Evolutionary conservation across 2,329 filamentous ascomycete genomes (phyloP).

Genomic region (Metarhizium brunneum): DNA sequence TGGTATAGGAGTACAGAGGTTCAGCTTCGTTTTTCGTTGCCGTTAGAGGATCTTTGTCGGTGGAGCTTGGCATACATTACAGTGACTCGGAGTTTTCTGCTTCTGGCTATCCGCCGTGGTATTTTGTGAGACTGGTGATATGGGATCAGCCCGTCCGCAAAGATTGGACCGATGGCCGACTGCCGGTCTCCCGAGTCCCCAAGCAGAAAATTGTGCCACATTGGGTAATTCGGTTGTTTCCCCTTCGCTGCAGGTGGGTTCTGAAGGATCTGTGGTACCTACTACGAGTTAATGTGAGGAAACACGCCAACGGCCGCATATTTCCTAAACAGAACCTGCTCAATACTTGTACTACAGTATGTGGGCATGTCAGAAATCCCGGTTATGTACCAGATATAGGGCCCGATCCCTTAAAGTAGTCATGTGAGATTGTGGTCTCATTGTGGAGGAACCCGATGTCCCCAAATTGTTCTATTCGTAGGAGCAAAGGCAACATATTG

Average conservation of each 20-base stretch:
- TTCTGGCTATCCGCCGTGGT: neutral
- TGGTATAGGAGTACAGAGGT: neutral
- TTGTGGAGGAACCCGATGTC: neutral
- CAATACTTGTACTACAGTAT: neutral
- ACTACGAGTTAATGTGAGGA: neutral
- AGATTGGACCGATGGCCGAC: neutral
- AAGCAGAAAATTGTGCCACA: neutral
- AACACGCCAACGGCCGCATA: neutral
- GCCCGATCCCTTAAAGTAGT: neutral
- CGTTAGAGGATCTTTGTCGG: neutral
- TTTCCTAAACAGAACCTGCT: neutral
- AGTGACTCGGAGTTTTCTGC: neutral
- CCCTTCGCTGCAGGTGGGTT: neutral
- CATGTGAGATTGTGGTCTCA: neutral
- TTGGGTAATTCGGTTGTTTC: neutral
- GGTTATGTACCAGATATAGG: neutral
- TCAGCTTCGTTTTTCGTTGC: neutral
- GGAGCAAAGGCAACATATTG: neutral
- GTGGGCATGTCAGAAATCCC: neutral
- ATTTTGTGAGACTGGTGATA: neutral
- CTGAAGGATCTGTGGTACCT: neutral
- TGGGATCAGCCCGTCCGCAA: neutral
- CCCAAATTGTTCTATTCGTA: neutral
- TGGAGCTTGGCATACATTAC: neutral
- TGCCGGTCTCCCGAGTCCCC: neutral